Conservation (phyloP, 257 asterid genomes). For the Mentha longifolia region DNA sequence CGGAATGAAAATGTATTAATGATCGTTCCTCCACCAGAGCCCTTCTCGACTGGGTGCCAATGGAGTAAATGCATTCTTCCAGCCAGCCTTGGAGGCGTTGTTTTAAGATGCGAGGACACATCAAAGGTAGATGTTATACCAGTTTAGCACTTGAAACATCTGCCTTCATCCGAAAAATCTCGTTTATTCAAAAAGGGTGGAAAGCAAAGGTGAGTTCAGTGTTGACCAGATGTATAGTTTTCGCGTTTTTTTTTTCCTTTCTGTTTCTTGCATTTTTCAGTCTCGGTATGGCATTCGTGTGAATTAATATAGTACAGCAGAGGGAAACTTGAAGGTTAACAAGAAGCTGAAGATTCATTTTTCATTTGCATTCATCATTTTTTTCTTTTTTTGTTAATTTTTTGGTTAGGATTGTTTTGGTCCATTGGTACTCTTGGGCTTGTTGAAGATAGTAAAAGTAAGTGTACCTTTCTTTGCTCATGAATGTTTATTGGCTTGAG, state of each 20-base stretch:
- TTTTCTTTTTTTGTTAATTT: neutral
- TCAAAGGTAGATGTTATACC: constrained; percentile 68
- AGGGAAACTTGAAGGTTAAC: constrained; percentile 37
- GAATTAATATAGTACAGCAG: constrained; percentile 47
- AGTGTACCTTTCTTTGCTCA: constrained; percentile 19
- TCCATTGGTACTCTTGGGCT: constrained; percentile 39
- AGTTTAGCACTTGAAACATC: constrained; percentile 41
- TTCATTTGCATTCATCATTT: constrained; percentile 26
- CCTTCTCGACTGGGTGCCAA: constrained; percentile 69
- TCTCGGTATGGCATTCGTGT: constrained; percentile 39
- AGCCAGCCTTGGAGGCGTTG: constrained; percentile 69
- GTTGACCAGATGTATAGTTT: constrained; percentile 52
- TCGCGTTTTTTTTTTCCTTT: constrained; percentile 20
- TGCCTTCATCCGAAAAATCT: constrained; percentile 14
- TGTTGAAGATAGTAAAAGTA: constrained; percentile 37
- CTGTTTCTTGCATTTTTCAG: neutral
- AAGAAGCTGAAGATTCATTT: constrained; percentile 37
- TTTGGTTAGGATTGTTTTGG: constrained; percentile 36
- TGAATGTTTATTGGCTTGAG: constrained; percentile 48
- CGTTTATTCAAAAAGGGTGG: constrained; percentile 23
- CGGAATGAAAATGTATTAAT: constrained; percentile 67
- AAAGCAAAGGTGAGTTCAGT: constrained; percentile 32
- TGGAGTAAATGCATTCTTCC: constrained; percentile 75
- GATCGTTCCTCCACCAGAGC: constrained; percentile 72
- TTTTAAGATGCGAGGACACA: constrained; percentile 68